phyloP scores from a whole-genome alignment of 768 basidiomycete species.

The Serendipita sp. region DNA sequence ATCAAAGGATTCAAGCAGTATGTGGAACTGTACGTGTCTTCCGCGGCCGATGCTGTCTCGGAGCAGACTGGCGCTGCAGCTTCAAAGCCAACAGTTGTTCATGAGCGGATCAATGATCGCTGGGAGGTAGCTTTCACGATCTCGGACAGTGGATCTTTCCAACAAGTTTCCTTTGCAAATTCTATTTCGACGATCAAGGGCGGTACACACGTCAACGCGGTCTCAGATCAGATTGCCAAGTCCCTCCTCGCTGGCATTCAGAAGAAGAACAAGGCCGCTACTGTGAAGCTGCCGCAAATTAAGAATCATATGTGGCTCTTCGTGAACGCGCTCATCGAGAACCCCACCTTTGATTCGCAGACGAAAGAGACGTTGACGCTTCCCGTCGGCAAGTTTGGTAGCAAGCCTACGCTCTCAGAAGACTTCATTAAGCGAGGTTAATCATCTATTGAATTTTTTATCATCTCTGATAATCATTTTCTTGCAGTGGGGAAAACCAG shows the following conservation, averaged over 20 bases:
- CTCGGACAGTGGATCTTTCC: slow-evolving; percentile 70
- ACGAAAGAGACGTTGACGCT: slow-evolving; percentile 93
- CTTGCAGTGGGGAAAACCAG: slow-evolving; percentile 65
- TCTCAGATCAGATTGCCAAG: slow-evolving; percentile 84
- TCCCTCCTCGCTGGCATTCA: slow-evolving; percentile 62
- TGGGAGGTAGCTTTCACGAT: slow-evolving; percentile 96
- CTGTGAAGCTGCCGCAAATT: slow-evolving; percentile 83
- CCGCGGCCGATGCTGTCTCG: slow-evolving; percentile 52
- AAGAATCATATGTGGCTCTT: slow-evolving; percentile 99
- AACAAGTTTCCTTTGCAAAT: slow-evolving; percentile 95
- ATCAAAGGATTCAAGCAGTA: slow-evolving; percentile 95
- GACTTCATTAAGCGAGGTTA: slow-evolving; percentile 94
- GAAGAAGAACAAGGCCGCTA: slow-evolving; percentile 97
- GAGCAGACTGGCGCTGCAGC: slow-evolving; percentile 64
- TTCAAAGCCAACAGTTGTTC: slow-evolving; percentile 60
- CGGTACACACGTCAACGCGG: slow-evolving; percentile 75
- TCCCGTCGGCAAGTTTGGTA: slow-evolving; percentile 76
- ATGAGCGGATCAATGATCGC: slow-evolving; percentile 62
- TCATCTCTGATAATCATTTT: neutral
- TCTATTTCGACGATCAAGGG: slow-evolving; percentile 95
- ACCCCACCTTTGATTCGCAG: slow-evolving; percentile 98
- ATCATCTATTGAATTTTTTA: slow-evolving; percentile 11
- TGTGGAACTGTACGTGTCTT: slow-evolving; percentile 80
- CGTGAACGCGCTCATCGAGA: slow-evolving; percentile 89
- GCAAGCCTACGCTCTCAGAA: slow-evolving; percentile 68